phyloP scores from a whole-genome alignment of 192 early-diverging fungal species.

The Dissophora ornata region DNA sequence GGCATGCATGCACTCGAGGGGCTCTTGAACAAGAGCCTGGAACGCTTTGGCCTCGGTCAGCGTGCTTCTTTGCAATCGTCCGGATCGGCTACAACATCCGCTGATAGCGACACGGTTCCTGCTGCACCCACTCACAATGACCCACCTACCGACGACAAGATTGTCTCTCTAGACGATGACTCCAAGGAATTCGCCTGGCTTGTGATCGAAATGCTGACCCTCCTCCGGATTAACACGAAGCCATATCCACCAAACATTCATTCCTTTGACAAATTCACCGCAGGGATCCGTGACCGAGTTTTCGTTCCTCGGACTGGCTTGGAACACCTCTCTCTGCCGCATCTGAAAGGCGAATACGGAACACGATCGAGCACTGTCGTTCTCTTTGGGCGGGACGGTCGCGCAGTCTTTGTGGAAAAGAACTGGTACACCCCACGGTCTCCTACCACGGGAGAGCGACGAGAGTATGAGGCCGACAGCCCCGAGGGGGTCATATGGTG shows the following conservation, averaged over 20 bases:
- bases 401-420: slow-evolving; percentile 32
- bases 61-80: no score
- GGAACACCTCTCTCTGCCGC: not conserved
- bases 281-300: slow-evolving; percentile 10
- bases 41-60: slow-evolving; percentile 16
- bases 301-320: slow-evolving; percentile 15
- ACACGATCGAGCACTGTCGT: slow-evolving; percentile 31
- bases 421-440: slow-evolving; percentile 10
- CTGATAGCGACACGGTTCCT: not conserved
- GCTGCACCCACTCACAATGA: no score
- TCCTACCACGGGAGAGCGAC: not conserved
- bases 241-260: slow-evolving; percentile 1
- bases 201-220: slow-evolving; percentile 22
- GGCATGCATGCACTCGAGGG: slow-evolving; percentile 29
- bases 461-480: not conserved
- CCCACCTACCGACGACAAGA: not conserved
- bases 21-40: slow-evolving; percentile 23
- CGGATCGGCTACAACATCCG: not conserved
- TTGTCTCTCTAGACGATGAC: slow-evolving; percentile 2
- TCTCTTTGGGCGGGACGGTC: slow-evolving; percentile 13
- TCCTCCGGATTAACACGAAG: slow-evolving; percentile 4
- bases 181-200: slow-evolving; percentile 26
- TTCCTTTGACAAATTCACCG: not conserved
- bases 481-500: slow-evolving; percentile 27
- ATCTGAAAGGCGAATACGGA: slow-evolving; percentile 12